Evolutionary conservation across 345 rosid genomes (phyloP).

Genomic region (Arabidopsis suecica): DNA sequence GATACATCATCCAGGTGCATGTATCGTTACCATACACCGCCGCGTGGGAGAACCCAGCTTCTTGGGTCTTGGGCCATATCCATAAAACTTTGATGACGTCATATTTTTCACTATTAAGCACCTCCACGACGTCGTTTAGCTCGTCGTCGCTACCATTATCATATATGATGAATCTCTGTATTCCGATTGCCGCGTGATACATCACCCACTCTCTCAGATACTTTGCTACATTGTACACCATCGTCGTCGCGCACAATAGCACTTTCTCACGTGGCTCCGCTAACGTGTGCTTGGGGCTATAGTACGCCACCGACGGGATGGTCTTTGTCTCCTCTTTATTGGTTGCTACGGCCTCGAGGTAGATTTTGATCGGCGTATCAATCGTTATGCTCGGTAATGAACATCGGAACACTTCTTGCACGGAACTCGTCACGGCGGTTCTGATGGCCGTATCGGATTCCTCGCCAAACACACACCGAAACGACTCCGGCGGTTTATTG

Average conservation of each 20-base stretch:
- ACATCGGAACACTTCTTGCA: conserved; percentile 87
- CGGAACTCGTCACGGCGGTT: conserved; percentile 76
- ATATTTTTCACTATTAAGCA: conserved; percentile 56
- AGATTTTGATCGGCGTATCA: conserved; percentile 47
- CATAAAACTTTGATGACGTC: conserved; percentile 57
- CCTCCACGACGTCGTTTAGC: conserved; percentile 45
- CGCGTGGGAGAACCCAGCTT: conserved; percentile 87
- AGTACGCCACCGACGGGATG: conserved; percentile 76
- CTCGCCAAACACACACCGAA: conserved; percentile 69
- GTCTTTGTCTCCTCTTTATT: conserved; percentile 31
- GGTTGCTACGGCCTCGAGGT: conserved; percentile 52
- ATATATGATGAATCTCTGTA: conserved; percentile 71
- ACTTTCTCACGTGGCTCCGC: conserved; percentile 14
- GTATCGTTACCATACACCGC: conserved; percentile 55
- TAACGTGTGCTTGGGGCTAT: conserved; percentile 48
- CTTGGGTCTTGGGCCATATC: conserved; percentile 94
- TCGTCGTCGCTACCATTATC: conserved; percentile 82
- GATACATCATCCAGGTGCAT: conserved; percentile 79
- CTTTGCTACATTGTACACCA: conserved; percentile 85
- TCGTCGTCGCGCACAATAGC: conserved; percentile 69
- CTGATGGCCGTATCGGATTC: conserved; percentile 46
- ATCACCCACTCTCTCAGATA: conserved; percentile 79
- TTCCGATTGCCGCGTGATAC: conserved; percentile 76
- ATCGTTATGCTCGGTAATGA: conserved; percentile 50
- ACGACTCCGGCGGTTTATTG: conserved; percentile 52